Evolutionary conservation across 148 eudicot genomes (phyloP).

Genomic region (Rhododendron vialii): DNA sequence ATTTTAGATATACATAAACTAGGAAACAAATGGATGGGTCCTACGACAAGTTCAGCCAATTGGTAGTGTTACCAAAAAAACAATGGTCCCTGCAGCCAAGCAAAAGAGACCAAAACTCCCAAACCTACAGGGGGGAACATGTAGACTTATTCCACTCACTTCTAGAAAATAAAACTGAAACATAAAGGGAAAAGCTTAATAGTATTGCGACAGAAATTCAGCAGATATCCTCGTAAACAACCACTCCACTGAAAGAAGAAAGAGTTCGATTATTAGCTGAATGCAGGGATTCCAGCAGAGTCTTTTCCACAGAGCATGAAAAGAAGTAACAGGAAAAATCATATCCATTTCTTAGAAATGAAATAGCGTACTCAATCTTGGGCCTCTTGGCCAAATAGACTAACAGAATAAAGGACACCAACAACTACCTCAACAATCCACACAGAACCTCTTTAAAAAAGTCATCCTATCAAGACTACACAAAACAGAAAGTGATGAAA

Average conservation of each 20-base stretch:
- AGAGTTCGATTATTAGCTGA: neutral
- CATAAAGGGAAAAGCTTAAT: neutral
- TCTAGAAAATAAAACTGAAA: neutral
- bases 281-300: neutral
- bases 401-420: neutral
- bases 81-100: neutral
- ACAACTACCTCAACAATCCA: neutral
- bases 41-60: neutral
- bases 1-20: neutral
- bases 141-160: neutral
- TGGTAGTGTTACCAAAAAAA: neutral
- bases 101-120: neutral
- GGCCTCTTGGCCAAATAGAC: neutral
- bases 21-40: neutral
- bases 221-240: neutral
- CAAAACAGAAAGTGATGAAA: neutral
- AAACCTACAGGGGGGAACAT: neutral
- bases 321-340: neutral
- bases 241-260: neutral
- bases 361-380: neutral
- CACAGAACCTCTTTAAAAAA: neutral
- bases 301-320: neutral
- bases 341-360: neutral
- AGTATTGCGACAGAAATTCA: neutral
- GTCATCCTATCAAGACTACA: neutral